phyloP scores from a whole-genome alignment of 2,329 filamentous ascomycete species.

The Proliferodiscus dingleyae region DNA sequence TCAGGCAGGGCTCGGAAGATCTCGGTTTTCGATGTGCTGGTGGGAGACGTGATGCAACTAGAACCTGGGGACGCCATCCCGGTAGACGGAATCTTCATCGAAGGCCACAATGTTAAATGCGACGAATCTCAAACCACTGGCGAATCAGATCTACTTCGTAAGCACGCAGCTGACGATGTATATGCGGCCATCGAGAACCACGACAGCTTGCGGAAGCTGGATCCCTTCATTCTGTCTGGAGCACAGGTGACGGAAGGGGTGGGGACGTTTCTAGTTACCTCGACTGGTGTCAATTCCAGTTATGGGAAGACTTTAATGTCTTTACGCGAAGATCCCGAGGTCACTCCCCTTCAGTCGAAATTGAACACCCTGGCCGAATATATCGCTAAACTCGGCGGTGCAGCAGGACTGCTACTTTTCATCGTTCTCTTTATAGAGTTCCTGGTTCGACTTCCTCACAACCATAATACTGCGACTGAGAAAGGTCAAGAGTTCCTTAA shows the following conservation, averaged over 20 bases:
- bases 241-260: slow-evolving; percentile 73
- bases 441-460: slow-evolving; percentile 53
- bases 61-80: slow-evolving; percentile 70
- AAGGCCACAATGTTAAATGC: slow-evolving; percentile 61
- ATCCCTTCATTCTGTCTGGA: slow-evolving; percentile 78
- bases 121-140: slow-evolving; percentile 74
- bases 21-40: slow-evolving; percentile 65
- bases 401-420: slow-evolving; percentile 70
- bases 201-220: slow-evolving; percentile 58
- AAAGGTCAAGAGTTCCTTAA: slow-evolving; percentile 59
- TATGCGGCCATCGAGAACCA: slow-evolving; percentile 57
- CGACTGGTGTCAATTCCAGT: slow-evolving; percentile 67
- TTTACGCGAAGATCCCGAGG: slow-evolving; percentile 68
- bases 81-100: slow-evolving; percentile 66
- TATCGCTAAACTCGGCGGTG: slow-evolving; percentile 70
- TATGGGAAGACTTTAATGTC: slow-evolving; percentile 77
- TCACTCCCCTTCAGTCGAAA: slow-evolving; percentile 74
- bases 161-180: slow-evolving; percentile 59
- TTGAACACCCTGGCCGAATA: slow-evolving; percentile 73
- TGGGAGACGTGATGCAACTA: slow-evolving; percentile 68
- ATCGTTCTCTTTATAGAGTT: slow-evolving; percentile 77
- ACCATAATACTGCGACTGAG: slow-evolving; percentile 41
- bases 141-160: slow-evolving; percentile 69
- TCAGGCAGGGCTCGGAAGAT: slow-evolving; percentile 67
- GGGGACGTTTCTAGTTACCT: slow-evolving; percentile 70